Conservation (phyloP, 257 asterid species). For the Plantago elongata region DNA sequence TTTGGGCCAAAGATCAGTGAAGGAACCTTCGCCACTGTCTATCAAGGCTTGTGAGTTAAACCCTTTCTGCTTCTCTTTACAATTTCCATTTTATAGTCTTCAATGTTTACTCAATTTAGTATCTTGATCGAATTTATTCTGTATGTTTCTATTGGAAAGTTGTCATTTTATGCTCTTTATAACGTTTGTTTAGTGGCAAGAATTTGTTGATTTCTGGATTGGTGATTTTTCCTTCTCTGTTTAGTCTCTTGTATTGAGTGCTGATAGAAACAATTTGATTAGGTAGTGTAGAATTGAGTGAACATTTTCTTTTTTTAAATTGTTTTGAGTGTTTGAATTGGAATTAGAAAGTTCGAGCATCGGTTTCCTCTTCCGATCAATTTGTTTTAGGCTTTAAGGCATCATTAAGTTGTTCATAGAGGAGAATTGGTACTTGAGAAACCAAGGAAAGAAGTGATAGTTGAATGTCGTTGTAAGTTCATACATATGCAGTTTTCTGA, state of each 20-base stretch:
- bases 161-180: neutral
- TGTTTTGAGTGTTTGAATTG: neutral
- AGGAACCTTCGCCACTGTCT: conserved; percentile 42
- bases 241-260: conserved; percentile 3
- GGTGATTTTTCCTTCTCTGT: neutral
- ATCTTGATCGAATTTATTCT: conserved; percentile 15
- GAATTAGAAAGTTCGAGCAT: neutral
- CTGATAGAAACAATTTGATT: neutral
- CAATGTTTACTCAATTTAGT: conserved; percentile 3
- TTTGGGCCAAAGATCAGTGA: conserved; percentile 48
- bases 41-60: conserved; percentile 50
- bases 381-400: neutral
- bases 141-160: conserved; percentile 17
- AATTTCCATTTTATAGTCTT: conserved; percentile 3
- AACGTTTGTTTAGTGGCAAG: neutral
- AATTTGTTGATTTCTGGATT: neutral
- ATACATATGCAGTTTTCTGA: conserved; percentile 8
- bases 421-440: conserved; percentile 19
- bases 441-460: conserved; percentile 15
- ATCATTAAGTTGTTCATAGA: conserved; percentile 5
- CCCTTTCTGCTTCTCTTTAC: neutral
- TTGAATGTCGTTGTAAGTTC: conserved; percentile 12
- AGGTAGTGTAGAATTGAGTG: neutral
- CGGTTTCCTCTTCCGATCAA: neutral
- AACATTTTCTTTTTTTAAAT: neutral